Evolutionary conservation across 208 protist genomes (phyloP), one percentile per base, ranked within the genome.

Genomic region (Strigomonas oncopelti): DNA sequence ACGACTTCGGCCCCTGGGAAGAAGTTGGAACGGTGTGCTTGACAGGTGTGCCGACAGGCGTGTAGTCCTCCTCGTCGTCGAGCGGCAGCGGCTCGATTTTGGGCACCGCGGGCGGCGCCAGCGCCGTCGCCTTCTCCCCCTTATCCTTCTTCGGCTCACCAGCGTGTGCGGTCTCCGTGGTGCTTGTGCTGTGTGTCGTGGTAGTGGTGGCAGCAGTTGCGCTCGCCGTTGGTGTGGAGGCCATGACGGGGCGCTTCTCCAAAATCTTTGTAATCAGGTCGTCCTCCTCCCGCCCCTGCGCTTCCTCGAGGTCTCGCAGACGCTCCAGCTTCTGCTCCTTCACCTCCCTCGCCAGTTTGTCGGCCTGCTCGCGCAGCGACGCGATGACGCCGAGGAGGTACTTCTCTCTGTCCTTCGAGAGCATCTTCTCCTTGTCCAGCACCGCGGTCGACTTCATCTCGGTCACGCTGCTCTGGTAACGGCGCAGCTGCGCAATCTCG

Each of bases 381-480:
- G 52, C n/a, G n/a, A 63, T 66, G 0, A 67, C 54, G 13, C 69
- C 36, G n/a, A 45, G 42, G 8, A 71, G 67, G 18, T 77, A 72
- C 5, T 63, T 65, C 69, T 77, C 78, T 20, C 73, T 55, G 65
- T 88, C 83, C 24, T 46, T 56, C 0, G 71, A 22, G 53, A 88
- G 71, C n/a, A 67, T 60, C 3, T 48, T 57, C 25, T 67, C 72
- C 22, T 77, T 60, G 1, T 60, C 57, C 13, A 56, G 61, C 61
- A 64, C 48, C 8, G 22, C 38, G 9, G 48, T 36, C n/a, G 67
- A 52, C n/a, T 25, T 67, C 45, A 61, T 46, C 66, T 78, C 75
- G 42, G 61, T 62, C 0, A 48, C 65, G 25, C 13, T 67, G 5
- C 62, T 28, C 8, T 42, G 24, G 57, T 80, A 77, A 28, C 69